These are phyloP conservation scores for Kalmusia sp. DNA, from an alignment of 2,329 filamentous ascomycete species.

Conservation along the genomic window DNA sequence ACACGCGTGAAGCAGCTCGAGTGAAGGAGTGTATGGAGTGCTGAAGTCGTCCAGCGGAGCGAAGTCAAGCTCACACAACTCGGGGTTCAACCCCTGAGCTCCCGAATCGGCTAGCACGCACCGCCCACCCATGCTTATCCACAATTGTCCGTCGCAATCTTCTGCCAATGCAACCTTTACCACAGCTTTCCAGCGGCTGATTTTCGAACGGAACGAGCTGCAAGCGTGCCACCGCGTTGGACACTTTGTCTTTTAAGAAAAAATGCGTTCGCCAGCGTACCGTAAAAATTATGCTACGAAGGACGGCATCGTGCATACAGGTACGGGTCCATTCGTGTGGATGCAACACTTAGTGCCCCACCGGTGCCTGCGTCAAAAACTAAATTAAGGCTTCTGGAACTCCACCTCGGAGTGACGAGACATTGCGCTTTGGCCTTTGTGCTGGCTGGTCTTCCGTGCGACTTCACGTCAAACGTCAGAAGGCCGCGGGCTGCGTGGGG, in stretches of 20 bases:
- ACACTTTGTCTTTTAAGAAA: background rate
- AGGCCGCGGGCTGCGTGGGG: conserved; percentile 3
- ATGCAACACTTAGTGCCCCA: conserved; percentile 6
- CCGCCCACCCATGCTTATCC: background rate
- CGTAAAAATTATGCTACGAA: no score
- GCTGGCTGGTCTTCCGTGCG: conserved; percentile 3
- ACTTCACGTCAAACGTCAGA: conserved; percentile 8
- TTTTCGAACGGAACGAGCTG: background rate
- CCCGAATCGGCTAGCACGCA: background rate
- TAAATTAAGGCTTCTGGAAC: conserved; percentile 12
- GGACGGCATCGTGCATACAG: conserved; percentile 1
- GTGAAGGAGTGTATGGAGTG: conserved; percentile 35
- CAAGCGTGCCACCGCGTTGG: background rate
- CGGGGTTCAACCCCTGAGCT: background rate
- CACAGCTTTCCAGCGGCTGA: no score
- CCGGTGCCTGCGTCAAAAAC: conserved; percentile 8
- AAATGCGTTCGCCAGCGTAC: background rate
- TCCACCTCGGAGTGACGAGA: conserved; percentile 3
- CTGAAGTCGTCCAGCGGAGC: conserved; percentile 30
- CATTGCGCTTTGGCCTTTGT: background rate
- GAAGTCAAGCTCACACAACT: background rate
- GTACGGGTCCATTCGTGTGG: background rate
- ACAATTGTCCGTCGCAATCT: conserved; percentile 5
- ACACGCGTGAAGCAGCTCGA: conserved; percentile 41
- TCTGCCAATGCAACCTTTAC: no score